Evolutionary conservation across 2,329 filamentous ascomycete genomes (phyloP), one percentile per base, ranked within the genome.

Genomic region (Monosporascus ibericus): DNA sequence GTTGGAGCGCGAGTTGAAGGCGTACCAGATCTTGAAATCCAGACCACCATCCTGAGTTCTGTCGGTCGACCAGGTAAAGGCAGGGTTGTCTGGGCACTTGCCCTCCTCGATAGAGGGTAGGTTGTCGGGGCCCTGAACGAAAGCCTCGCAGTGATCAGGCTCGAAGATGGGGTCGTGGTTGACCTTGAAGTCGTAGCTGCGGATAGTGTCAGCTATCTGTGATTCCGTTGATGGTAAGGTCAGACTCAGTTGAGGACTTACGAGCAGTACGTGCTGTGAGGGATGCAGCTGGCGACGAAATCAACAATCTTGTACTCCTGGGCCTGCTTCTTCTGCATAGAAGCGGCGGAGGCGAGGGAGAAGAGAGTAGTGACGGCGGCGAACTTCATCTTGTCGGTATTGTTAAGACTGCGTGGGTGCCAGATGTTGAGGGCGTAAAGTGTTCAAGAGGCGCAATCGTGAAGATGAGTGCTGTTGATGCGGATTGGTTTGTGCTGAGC

Each of bases 11-110:
- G 44, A 39, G 55, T 55, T 57, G 47, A 57, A 47, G 18, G 48
- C 6, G 53, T 55, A 57, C 48, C 55, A 50, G 50, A 57, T 52
- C 44, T 49, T 50, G 46, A 57, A 57, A 50, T 52, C 42, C 22
- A 50, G 44, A 25, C 50, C 52, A 25, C 50, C 52, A 18, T 48
- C 47, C 9, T 30, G 25, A 6, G 47, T 54, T 18, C 40, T 49
- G 46, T 49, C 51, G 49, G 49, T 37, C n/a, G 52, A 49, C 54
- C 54, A 56, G 24, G 52, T 56, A 36, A 54, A 56, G 49, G 18
- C 48, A 11, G 42, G 20, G 52, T 54, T 54, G 46, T 54, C 52
- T 6, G 52, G 39, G 52, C 52, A 54, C 11, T 22, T 24, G 17
- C 52, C 52, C 24, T 51, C 48, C 37, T 38, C 24, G 17, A 54